Base-by-base conservation (phyloP, 768 basidiomycete species). In the Cubamyces sp. region DNA sequence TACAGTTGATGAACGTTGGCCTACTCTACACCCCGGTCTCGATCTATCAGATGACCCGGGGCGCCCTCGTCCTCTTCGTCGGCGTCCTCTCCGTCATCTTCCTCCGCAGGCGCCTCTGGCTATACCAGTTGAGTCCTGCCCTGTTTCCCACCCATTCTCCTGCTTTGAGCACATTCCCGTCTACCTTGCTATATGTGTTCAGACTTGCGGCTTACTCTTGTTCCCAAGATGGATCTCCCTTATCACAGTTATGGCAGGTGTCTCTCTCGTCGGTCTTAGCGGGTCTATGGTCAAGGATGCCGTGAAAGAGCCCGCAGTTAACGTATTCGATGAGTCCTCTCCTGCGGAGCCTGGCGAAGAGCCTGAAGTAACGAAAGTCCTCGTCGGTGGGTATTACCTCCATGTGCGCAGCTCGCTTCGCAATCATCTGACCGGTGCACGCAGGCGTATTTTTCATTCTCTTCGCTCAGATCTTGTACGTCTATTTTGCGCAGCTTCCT, bases 41-140 rank as follows among this genome's bases (percentile, higher is more conserved):
- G 45, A 94, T 98, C 68, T 98, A 93, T 79, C 96, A 97, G 75
- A 96, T 97, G 95, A 93, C 88, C 63, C 87, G 91, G 61, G 95
- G 96, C 53, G 90, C 94, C 45, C 86, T 97, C 60, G 94, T 97
- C 50, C 83, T 96, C 56, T 98, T 95, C 76, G 96, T 98, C 62
- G 96, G 94, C 48, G 71, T 92, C 57, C 84, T 98, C 68, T 92
- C 90, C 53, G 95, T 98, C 70, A 73, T 95, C 59, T 98, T 98
- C 82, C 86, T 99, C 61, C 84, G 82, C 52, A 87, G 96, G 66
- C 84, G 82, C 64, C 85, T 96, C 47, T 92, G 87, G 85, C 79
- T 92, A 56, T 96, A 96, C 74, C 95, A 97, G 89, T 93, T 71
- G 68, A 75, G 60, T 53, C 21, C 26, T 40, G n/a, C 63, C 23